A percentile compares a stretch with the other conserved stretches of the same genome.
Conservation (phyloP, 306 rosid genomes). For the Ormosia emarginata region DNA sequence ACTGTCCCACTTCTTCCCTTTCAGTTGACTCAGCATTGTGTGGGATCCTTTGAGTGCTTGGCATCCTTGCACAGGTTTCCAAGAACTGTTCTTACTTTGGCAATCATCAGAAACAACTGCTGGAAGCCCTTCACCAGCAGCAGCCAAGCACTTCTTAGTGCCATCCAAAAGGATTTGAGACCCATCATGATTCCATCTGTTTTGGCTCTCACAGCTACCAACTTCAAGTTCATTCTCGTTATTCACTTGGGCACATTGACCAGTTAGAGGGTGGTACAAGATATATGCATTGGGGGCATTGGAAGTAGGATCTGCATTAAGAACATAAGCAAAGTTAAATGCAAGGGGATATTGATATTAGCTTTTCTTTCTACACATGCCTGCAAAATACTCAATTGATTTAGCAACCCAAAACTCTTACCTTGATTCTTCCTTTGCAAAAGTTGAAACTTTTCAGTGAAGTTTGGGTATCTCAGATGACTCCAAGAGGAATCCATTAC, state of each 20-base stretch:
- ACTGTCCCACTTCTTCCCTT: too few species aligned
- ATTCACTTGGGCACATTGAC: constrained; percentile 41
- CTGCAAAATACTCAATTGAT: background rate
- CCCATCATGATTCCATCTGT: constrained; percentile 29
- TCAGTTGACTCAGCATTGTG: too few species aligned
- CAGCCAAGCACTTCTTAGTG: constrained; percentile 22
- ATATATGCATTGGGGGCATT: constrained; percentile 14
- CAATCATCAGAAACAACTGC: constrained; percentile 35
- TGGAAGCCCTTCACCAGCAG: constrained; percentile 29
- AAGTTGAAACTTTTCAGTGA: constrained; percentile 38
- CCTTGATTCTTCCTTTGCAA: constrained; percentile 40
- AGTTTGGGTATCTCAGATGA: constrained; percentile 30
- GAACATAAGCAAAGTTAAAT: background rate
- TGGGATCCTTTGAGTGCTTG: too few species aligned
- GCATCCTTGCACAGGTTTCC: too few species aligned
- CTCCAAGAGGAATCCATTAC: constrained; percentile 41
- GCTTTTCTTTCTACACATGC: background rate
- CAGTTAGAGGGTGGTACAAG: constrained; percentile 38
- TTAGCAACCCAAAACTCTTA: background rate
- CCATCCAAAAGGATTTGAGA: constrained; percentile 14
- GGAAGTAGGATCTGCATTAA: constrained; percentile 47
- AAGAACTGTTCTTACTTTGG: constrained; percentile 20
- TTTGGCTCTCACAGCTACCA: constrained; percentile 28
- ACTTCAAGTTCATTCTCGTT: constrained; percentile 33
- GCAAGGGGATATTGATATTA: background rate